Percentiles rank a stretch among this genome's conserved stretches.
phyloP scores from a whole-genome alignment of 306 rosid genomes.

The Rosa multiflora region DNA sequence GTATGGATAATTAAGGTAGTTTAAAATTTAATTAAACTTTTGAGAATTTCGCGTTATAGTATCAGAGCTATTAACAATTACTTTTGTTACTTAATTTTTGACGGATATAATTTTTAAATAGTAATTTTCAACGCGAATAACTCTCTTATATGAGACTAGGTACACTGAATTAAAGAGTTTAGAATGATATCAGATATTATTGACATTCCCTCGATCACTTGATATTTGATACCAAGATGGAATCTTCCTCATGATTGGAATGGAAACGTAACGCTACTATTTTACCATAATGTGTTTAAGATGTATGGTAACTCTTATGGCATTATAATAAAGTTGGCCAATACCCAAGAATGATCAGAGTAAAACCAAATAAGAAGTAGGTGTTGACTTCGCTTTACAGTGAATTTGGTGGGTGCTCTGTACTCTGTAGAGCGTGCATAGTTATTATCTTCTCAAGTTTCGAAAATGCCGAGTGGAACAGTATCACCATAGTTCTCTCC shows the following conservation, averaged over 20 bases:
- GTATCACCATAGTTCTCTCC: background rate
- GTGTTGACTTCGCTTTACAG: background rate
- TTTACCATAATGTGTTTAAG: background rate
- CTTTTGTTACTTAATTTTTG: no score
- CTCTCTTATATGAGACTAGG: no score
- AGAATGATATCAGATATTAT: no score
- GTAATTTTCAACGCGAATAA: no score
- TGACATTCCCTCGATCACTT: no score
- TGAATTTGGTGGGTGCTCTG: background rate
- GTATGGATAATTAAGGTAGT: no score
- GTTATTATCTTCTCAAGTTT: background rate
- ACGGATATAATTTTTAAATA: no score
- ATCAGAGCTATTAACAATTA: no score
- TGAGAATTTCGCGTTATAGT: no score
- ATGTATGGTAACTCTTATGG: background rate
- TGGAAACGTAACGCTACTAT: background rate
- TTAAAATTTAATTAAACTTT: no score
- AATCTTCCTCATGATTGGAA: background rate
- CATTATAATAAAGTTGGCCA: background rate
- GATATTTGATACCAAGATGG: no score
- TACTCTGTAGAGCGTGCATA: background rate
- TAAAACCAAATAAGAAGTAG: background rate
- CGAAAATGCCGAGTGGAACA: conserved; percentile 17
- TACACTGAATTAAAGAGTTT: no score
- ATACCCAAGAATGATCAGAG: background rate